phyloP scores from a whole-genome alignment of 2,329 filamentous ascomycete species.

The Sarocladiaceae sp. region DNA sequence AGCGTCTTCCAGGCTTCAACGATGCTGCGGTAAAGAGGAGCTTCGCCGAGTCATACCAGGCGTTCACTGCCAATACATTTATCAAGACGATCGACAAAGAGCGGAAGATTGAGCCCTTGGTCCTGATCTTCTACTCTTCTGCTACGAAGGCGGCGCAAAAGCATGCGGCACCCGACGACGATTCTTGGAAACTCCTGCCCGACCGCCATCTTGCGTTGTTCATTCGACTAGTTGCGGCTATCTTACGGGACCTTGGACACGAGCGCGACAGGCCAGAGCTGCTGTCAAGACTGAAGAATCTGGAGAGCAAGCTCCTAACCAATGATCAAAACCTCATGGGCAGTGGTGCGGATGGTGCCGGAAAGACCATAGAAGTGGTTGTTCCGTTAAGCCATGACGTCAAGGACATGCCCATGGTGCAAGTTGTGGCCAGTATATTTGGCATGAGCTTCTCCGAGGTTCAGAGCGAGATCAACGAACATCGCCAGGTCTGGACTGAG shows the following conservation, averaged over 20 bases:
- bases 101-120: conserved; percentile 82
- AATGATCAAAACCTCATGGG: conserved; percentile 80
- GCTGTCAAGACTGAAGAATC: conserved; percentile 67
- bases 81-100: conserved; percentile 92
- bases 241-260: conserved; percentile 79
- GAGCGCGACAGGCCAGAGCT: conserved; percentile 82
- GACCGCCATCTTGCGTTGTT: conserved; percentile 95
- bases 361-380: conserved; percentile 68
- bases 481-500: conserved; percentile 82
- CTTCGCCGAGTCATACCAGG: conserved; percentile 91
- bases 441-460: conserved; percentile 73
- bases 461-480: conserved; percentile 80
- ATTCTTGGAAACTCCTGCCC: conserved; percentile 85
- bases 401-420: conserved; percentile 94
- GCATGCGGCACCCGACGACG: conserved; percentile 71
- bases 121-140: conserved; percentile 94
- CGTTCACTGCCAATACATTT: conserved; percentile 84
- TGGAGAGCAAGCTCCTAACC: conserved; percentile 90
- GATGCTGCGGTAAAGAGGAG: conserved; percentile 89
- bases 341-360: conserved; percentile 26
- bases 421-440: conserved; percentile 83
- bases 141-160: conserved; percentile 82
- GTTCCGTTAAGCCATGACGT: conserved; percentile 86
- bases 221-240: conserved; percentile 76
- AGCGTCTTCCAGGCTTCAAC: conserved; percentile 81